Conservation (phyloP, 1,139 yeast genomes). For the Wickerhamiella infanticola region DNA sequence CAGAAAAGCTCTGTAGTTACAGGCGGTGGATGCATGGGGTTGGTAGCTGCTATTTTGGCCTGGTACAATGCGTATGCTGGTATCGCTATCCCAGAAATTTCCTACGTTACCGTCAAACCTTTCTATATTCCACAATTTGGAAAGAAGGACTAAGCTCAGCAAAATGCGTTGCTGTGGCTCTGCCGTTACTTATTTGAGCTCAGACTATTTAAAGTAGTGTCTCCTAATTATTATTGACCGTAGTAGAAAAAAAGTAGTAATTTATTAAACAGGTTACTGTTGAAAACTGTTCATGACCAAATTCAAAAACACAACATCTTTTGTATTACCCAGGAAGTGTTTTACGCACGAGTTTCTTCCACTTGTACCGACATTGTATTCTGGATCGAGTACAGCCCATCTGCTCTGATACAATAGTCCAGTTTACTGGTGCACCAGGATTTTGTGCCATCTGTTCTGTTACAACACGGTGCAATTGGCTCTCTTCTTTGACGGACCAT, state of each 20-base stretch:
- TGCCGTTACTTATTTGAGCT: too few relatives aligned
- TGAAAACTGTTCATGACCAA: too few relatives aligned
- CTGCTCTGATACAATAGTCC: conserved; percentile 80
- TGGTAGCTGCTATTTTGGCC: conserved; percentile 63
- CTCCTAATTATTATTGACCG: too few relatives aligned
- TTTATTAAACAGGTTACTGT: too few relatives aligned
- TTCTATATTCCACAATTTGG: conserved; percentile 16
- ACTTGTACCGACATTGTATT: conserved; percentile 87
- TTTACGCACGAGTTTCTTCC: conserved; percentile 47
- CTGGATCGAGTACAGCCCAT: conserved; percentile 84
- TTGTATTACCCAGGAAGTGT: not conserved
- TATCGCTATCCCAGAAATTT: conserved; percentile 49
- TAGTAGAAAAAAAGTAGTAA: too few relatives aligned
- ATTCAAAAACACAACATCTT: too few relatives aligned
- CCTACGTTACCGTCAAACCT: conserved; percentile 43
- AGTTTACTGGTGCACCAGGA: conserved; percentile 37
- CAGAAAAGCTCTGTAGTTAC: conserved; percentile 28
- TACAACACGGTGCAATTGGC: conserved; percentile 41
- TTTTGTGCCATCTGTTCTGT: conserved; percentile 22
- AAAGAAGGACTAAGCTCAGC: too few relatives aligned
- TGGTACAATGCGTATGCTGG: conserved; percentile 71
- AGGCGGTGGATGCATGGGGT: conserved; percentile 72
- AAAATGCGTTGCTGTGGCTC: too few relatives aligned
- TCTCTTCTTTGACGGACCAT: conserved; percentile 69
- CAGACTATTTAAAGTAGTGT: too few relatives aligned